phyloP scores from a whole-genome alignment of 768 basidiomycete genomes.

The Trametes elegans region DNA sequence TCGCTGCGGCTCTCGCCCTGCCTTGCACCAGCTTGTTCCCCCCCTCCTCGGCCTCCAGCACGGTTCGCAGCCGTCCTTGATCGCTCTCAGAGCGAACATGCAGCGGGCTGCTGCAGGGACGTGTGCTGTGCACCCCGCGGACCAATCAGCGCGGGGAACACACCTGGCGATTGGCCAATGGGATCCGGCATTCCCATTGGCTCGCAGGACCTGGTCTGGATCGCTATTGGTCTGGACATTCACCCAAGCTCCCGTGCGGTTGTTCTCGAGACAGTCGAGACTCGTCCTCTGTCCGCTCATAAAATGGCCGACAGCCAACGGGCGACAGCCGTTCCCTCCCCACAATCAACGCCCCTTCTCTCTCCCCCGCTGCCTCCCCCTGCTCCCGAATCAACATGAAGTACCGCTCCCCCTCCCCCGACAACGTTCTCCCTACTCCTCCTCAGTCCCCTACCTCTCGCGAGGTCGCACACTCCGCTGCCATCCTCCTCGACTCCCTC shows the following conservation, averaged over 20 bases:
- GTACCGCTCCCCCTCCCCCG: conserved; percentile 23
- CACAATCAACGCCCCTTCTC: conserved; percentile 26
- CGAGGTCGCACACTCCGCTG: conserved; percentile 35
- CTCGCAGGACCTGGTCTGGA: conserved; percentile 21
- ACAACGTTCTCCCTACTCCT: conserved; percentile 30
- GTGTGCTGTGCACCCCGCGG: background rate
- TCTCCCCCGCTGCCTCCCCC: background rate
- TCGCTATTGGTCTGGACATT: conserved; percentile 27
- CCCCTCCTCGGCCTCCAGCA: background rate
- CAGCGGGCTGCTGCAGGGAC: too few relatives aligned
- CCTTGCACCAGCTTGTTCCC: too few relatives aligned
- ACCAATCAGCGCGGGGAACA: conserved; percentile 8
- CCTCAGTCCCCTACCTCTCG: conserved; percentile 30
- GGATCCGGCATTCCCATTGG: conserved; percentile 24
- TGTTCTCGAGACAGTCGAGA: conserved; percentile 27
- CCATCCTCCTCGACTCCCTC: conserved; percentile 60
- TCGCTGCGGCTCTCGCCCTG: too few relatives aligned
- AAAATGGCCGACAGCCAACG: conserved; percentile 22
- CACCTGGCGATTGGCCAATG: conserved; percentile 21
- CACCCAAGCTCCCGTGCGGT: conserved; percentile 22
- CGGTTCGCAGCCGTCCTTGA: background rate
- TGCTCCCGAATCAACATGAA: conserved; percentile 16
- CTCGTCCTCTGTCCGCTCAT: conserved; percentile 20
- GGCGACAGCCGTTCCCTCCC: conserved; percentile 17
- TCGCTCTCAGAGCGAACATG: too few relatives aligned